Evolutionary conservation across 2,329 filamentous ascomycete genomes (phyloP).

Genomic region (Cytospora piceicola): DNA sequence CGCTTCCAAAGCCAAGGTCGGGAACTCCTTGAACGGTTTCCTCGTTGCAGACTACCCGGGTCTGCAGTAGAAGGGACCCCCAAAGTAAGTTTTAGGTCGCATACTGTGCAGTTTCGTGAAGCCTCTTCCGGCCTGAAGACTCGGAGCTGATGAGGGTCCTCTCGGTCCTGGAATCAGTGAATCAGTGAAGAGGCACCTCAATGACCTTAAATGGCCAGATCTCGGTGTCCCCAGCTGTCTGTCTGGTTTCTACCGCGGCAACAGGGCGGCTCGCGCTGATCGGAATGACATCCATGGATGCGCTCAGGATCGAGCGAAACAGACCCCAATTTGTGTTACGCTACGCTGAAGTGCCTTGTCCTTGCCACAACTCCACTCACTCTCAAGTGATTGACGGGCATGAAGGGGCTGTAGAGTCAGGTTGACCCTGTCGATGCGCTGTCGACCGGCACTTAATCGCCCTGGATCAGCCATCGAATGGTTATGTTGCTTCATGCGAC

Average conservation of each 20-base stretch:
- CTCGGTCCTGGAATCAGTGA: background rate
- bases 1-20: constrained; percentile 11
- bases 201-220: background rate
- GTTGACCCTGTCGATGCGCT: constrained; percentile 20
- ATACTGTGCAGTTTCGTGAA: constrained; percentile 5
- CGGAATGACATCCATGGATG: constrained; percentile 18
- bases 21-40: constrained; percentile 11
- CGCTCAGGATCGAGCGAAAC: constrained; percentile 28
- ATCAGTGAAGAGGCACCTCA: background rate
- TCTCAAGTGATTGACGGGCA: constrained; percentile 24
- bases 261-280: constrained; percentile 19
- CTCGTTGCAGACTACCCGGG: constrained; percentile 21
- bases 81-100: constrained; percentile 9
- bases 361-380: constrained; percentile 32
- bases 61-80: constrained; percentile 13
- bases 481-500: constrained; percentile 20
- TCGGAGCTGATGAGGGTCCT: background rate
- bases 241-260: background rate
- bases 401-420: constrained; percentile 15
- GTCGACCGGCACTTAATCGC: background rate
- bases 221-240: background rate
- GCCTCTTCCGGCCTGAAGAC: background rate
- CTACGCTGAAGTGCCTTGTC: constrained; percentile 28
- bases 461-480: constrained; percentile 9
- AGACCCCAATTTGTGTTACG: constrained; percentile 31